phyloP scores from a whole-genome alignment of 2,329 filamentous ascomycete genomes.

The Pseudocercospora pini-densiflorae region DNA sequence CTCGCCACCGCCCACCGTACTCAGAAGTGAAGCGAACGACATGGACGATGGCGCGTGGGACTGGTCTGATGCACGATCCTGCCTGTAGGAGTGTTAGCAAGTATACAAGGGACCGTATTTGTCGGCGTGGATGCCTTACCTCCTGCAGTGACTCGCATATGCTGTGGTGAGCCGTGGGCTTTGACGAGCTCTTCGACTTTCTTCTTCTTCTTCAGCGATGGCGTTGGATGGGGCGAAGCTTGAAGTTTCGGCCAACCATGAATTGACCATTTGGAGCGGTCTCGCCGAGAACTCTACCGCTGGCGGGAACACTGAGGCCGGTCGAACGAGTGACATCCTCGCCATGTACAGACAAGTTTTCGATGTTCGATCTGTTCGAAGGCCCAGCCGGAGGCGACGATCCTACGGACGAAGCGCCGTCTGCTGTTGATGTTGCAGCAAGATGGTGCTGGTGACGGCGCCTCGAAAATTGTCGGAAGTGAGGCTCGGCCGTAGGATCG shows the following conservation, averaged over 20 bases:
- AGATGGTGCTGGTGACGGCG: too few relatives aligned
- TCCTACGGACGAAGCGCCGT: background rate
- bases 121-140: too few relatives aligned
- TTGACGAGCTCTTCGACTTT: too few relatives aligned
- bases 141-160: too few relatives aligned
- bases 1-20: background rate
- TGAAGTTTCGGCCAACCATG: conserved; percentile 27
- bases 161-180: too few relatives aligned
- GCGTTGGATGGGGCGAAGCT: conserved; percentile 50
- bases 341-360: conserved; percentile 35
- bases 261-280: conserved; percentile 40
- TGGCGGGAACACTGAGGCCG: conserved; percentile 15
- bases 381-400: too few relatives aligned
- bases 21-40: background rate
- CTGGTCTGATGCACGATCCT: background rate
- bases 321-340: conserved; percentile 26
- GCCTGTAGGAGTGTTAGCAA: background rate
- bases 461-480: background rate
- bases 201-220: conserved; percentile 56
- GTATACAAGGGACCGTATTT: too few relatives aligned
- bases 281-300: conserved; percentile 37
- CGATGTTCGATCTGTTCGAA: conserved; percentile 37
- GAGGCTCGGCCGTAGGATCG: background rate
- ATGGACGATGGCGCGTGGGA: background rate
- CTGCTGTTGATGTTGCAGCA: background rate